These are phyloP conservation scores for Citeromyces siamensis DNA, from an alignment of 1,139 yeast genomes.

Conservation along the genomic window DNA sequence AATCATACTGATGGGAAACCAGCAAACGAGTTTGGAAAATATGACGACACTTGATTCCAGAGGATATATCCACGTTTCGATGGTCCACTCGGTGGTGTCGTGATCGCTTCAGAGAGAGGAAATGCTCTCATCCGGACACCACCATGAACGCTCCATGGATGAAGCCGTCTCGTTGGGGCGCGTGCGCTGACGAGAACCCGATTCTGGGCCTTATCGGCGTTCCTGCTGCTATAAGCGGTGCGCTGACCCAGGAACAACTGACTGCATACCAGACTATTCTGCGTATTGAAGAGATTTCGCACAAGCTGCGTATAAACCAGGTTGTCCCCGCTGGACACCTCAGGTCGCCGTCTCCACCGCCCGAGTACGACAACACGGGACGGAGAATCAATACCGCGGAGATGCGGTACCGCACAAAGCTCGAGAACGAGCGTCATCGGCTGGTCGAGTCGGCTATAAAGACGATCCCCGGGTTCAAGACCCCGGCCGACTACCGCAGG, in stretches of 20 bases:
- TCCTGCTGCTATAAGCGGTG: constrained; percentile 19
- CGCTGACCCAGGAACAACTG: constrained; percentile 74
- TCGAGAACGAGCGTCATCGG: constrained; percentile 71
- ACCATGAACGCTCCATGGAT: constrained; percentile 2
- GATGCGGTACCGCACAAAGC: constrained; percentile 39
- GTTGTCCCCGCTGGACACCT: constrained; percentile 20
- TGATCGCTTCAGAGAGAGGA: too few relatives aligned
- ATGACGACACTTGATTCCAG: too few relatives aligned
- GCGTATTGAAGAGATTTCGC: constrained; percentile 69
- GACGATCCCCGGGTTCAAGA: constrained; percentile 63
- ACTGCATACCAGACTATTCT: constrained; percentile 68
- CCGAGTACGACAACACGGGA: constrained; percentile 75
- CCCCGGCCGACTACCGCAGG: constrained; percentile 68
- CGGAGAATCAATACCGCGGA: constrained; percentile 80
- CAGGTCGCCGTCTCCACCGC: constrained; percentile 87
- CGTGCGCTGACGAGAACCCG: constrained; percentile 11
- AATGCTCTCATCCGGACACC: constrained; percentile 1
- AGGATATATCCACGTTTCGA: too few relatives aligned
- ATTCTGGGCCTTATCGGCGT: constrained; percentile 16
- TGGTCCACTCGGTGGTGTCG: too few relatives aligned
- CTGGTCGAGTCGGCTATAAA: constrained; percentile 66
- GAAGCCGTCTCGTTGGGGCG: constrained; percentile 1
- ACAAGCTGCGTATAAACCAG: constrained; percentile 40
- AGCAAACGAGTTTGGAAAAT: too few relatives aligned
- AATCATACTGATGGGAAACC: too few relatives aligned